Conservation (phyloP, 1,139 yeast genomes). For the Arxiozyma slooffiae region DNA sequence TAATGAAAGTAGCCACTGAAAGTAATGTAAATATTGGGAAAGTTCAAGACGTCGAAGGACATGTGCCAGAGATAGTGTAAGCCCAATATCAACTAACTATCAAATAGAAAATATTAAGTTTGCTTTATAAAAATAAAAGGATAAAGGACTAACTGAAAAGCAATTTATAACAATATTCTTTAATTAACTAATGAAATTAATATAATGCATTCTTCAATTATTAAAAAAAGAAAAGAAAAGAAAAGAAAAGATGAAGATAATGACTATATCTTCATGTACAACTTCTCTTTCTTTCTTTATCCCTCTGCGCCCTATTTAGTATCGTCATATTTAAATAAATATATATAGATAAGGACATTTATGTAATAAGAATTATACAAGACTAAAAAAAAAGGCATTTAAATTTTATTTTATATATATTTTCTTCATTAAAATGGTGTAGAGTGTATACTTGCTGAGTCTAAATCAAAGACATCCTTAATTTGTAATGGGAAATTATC, state of each 20-base stretch:
- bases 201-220: background rate
- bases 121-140: too few species aligned
- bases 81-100: background rate
- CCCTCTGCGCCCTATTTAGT: background rate
- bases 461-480: background rate
- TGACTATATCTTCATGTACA: background rate
- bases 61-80: slow-evolving; percentile 24
- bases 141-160: background rate
- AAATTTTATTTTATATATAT: too few species aligned
- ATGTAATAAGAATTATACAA: too few species aligned
- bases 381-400: background rate
- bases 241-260: background rate
- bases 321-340: too few species aligned
- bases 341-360: too few species aligned
- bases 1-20: slow-evolving; percentile 19
- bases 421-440: background rate
- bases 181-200: background rate
- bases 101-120: too few species aligned
- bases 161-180: slow-evolving; percentile 1
- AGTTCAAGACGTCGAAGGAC: slow-evolving; percentile 24
- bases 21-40: slow-evolving; percentile 23
- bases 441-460: background rate
- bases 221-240: too few species aligned
- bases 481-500: background rate
- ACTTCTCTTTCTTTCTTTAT: background rate